Evolutionary conservation across 345 rosid genomes (phyloP).

Genomic region (Eucalyptus erythrocorys): DNA sequence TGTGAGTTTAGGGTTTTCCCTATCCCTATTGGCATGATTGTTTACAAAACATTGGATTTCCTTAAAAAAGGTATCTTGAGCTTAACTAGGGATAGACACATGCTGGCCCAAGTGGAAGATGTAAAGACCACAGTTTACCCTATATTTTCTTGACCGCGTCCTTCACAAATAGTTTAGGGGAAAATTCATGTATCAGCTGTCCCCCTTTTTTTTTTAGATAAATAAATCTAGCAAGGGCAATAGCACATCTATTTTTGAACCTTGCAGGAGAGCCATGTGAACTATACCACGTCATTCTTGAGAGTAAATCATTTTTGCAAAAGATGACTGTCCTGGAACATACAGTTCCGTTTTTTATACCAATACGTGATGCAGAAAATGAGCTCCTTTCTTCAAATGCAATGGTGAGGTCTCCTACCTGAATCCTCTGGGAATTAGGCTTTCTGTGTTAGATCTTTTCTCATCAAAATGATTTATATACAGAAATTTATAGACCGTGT

Average conservation of each 20-base stretch:
- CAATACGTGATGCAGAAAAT: conserved; percentile 79
- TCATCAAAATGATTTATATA: conserved; percentile 1
- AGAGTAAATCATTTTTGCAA: conserved; percentile 91
- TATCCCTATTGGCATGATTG: neutral
- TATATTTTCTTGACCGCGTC: neutral
- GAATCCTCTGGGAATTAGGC: neutral
- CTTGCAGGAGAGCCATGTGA: conserved; percentile 80
- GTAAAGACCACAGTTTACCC: neutral
- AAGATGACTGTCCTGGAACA: conserved; percentile 92
- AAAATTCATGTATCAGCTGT: neutral
- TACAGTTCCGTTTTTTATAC: conserved; percentile 91
- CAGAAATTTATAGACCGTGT: conserved; percentile 89
- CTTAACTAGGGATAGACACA: neutral
- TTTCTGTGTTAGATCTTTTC: neutral
- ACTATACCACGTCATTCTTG: conserved; percentile 77
- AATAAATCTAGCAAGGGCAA: neutral
- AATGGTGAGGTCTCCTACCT: conserved; percentile 48
- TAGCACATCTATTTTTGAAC: neutral
- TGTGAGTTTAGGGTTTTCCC: neutral
- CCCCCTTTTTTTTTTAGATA: neutral
- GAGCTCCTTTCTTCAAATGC: conserved; percentile 85
- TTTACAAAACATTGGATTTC: neutral
- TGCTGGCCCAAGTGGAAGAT: neutral
- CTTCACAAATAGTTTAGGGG: neutral
- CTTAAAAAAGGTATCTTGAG: neutral